Conservation (phyloP, 2,329 filamentous ascomycete species). For the Acephala macrosclerotiorum region DNA sequence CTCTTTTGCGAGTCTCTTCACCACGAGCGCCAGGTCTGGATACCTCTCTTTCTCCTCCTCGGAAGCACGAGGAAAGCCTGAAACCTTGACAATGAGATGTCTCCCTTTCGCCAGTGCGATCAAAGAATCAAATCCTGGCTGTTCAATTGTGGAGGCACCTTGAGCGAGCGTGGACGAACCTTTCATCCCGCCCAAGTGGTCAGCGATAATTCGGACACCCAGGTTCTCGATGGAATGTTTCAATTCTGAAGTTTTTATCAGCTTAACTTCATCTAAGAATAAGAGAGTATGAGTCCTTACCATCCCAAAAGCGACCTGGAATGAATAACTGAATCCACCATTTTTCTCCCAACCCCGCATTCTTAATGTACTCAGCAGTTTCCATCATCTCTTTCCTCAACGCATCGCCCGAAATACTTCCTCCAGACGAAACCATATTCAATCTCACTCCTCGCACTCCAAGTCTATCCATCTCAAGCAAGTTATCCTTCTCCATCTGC, state of each 20-base stretch:
- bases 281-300: background rate
- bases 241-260: background rate
- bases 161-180: background rate
- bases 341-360: background rate
- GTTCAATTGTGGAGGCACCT: background rate
- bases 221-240: background rate
- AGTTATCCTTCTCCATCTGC: background rate
- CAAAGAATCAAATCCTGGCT: background rate
- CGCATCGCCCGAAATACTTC: background rate
- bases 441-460: constrained; percentile 2
- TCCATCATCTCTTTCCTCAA: background rate
- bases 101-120: background rate
- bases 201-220: background rate
- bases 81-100: constrained; percentile 1
- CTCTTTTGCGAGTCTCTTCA: background rate
- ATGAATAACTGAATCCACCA: constrained; percentile 11
- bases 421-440: constrained; percentile 10
- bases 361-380: background rate
- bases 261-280: background rate
- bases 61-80: constrained; percentile 6
- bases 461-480: constrained; percentile 1
- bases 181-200: constrained; percentile 1
- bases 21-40: background rate
- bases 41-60: background rate
- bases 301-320: constrained; percentile 2